Base-by-base conservation (phyloP, 257 asterid genomes). In the Solanum bulbocastanum region DNA sequence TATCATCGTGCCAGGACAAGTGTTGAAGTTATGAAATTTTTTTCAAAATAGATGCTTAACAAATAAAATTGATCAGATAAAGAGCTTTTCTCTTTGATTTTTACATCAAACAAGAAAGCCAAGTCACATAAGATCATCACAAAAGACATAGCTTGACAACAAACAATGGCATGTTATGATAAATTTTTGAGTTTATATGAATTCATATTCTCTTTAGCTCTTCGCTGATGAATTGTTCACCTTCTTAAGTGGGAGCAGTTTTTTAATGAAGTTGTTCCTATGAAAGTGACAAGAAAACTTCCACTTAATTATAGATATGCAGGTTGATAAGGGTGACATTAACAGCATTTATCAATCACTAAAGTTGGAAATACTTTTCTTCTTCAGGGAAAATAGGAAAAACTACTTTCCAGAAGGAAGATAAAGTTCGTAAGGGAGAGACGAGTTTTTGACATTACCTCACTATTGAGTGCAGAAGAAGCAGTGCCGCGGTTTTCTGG, bases 391-490 rank as follows among this genome's bases (percentile, higher is more conserved):
- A 42, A 46, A 42, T 42, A 7, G 12, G 62, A 42, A 78, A 40
- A 42, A 46, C 42, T 81, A 32, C 40, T 81, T 46, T 46, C 8
- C 65, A 44, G 65, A 79, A 76, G 36, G 49, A 76, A 25, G 39
- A 42, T 30, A 79, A 8, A 8, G 40, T 27, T 27, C 1, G 15
- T 32, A 30, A 30, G 22, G 85, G 68, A 46, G 68, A 81, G 30
- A n/a, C 6, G 8, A 46, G 68, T 18, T 81, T 30, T 81, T 30
- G 68, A 46, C 30, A 18, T 66, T 86, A 85, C 90, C 90, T 85
- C 88, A 88, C 83, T 88, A 30, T 66, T 86, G 76, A 88, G 88
- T 10, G 88, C 83, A 40, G 84, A 76, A 60, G 88, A 52, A 39
- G 90, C 87, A 86, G 82, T 58, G 9, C 86, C 75, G 3, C 88